Evolutionary conservation across 345 rosid species (phyloP), one percentile per base, ranked within the genome.

Genomic region (Reutealis trisperma): DNA sequence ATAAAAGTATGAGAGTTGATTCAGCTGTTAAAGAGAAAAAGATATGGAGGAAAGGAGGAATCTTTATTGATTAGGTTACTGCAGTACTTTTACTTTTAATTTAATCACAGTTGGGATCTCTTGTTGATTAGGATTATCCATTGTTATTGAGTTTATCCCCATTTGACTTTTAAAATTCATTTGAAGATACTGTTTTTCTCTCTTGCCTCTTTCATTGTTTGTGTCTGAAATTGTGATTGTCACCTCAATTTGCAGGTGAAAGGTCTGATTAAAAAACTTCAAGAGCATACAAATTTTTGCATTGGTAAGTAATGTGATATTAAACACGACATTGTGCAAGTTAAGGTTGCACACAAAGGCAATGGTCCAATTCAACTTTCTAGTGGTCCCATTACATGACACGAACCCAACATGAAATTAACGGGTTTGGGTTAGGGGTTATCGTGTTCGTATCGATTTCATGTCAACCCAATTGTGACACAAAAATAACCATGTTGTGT

Each of bases 241-340:
- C n/a, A 62, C 69, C 41, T 64, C n/a, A 73, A 51, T 70, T 77
- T 82, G 83, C 97, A 95, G 99, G 90, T 95, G 82, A 84, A 88
- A 41, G 84, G 85, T 72, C 75, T 95, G 89, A 82, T 81, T 30
- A 85, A 51, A 84, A 83, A 88, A 82, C 83, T 95, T 77, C 88
- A 82, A 83, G 92, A 83, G 73, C 86, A 86, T 76, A 84, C 89
- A 70, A 82, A 75, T 84, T 88, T 93, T 75, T 90, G 88, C 79
- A 89, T 95, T 66, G 94, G 97, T 95, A 82, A 81, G 90, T 75
- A 49, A 67, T 74, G 30, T 49, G 12, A 22, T 30, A 59, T n/a
- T n/a, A n/a, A n/a, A n/a, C n/a, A n/a, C n/a, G n/a, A n/a, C n/a
- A n/a, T n/a, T n/a, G n/a, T n/a, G n/a, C n/a, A n/a, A n/a, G n/a